Conservation (phyloP, 441 rosid species). For the Euphorbia neoarborescens region DNA sequence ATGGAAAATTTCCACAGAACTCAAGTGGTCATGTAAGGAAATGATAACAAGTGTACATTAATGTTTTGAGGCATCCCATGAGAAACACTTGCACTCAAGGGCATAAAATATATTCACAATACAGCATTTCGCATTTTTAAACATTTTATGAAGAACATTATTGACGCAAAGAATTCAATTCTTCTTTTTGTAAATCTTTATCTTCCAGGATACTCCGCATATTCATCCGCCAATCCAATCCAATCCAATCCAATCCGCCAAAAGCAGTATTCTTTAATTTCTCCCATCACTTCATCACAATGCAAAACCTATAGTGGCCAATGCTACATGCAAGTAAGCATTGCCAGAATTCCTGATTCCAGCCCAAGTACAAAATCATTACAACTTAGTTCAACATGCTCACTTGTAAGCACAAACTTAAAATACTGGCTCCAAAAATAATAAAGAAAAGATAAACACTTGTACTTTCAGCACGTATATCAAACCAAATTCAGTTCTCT, state of each 20-base stretch:
- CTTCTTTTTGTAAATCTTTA: not conserved
- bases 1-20: not conserved
- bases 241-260: too few species aligned
- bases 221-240: conserved; percentile 14
- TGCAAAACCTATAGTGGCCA: conserved; percentile 15
- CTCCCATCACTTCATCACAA: conserved; percentile 9
- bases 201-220: conserved; percentile 1
- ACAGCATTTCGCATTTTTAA: conserved; percentile 18
- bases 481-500: not conserved
- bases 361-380: not conserved
- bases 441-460: not conserved
- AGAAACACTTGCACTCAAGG: conserved; percentile 5
- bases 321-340: not conserved
- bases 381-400: not conserved
- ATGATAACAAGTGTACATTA: not conserved
- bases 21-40: not conserved
- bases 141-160: conserved; percentile 12
- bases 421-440: not conserved
- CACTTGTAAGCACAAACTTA: not conserved
- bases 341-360: not conserved
- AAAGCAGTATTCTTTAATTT: conserved; percentile 8
- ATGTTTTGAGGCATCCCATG: conserved; percentile 4
- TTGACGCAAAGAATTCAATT: conserved; percentile 9
- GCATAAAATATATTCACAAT: conserved; percentile 10
- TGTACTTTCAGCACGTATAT: not conserved